These are phyloP conservation scores for Rhizoclosmatium sp. DNA, from an alignment of 192 early-diverging fungal genomes.

Conservation along the genomic window DNA sequence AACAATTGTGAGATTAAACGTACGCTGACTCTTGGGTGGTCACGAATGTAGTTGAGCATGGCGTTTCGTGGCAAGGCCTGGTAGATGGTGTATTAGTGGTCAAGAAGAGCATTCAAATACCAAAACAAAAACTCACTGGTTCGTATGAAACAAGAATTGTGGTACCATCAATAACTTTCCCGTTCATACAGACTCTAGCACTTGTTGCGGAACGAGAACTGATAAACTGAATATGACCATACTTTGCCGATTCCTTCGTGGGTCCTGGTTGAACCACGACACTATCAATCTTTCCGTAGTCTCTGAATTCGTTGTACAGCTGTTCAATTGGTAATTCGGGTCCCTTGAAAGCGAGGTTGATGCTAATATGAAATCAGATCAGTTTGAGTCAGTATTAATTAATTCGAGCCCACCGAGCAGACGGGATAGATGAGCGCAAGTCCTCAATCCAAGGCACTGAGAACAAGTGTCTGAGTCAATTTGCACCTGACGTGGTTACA, in stretches of 20 bases:
- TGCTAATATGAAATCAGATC: constrained; percentile 12
- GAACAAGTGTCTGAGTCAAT: constrained; percentile 12
- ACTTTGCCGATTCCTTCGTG: constrained; percentile 79
- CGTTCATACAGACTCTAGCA: constrained; percentile 92
- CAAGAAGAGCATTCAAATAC: background rate
- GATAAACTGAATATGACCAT: constrained; percentile 82
- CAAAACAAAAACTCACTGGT: constrained; percentile 25
- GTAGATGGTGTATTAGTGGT: constrained; percentile 28
- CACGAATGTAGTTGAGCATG: constrained; percentile 32
- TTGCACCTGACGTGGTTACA: background rate
- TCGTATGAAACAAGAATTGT: constrained; percentile 57
- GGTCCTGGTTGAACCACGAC: constrained; percentile 70
- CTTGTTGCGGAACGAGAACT: constrained; percentile 84
- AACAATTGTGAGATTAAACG: background rate
- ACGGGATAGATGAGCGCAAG: constrained; percentile 53
- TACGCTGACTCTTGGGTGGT: constrained; percentile 72
- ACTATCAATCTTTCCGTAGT: constrained; percentile 83
- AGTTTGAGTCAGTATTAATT: constrained; percentile 53
- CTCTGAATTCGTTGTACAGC: constrained; percentile 76
- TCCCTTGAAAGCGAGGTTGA: constrained; percentile 79
- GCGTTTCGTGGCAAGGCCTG: constrained; percentile 30
- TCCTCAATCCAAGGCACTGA: constrained; percentile 59
- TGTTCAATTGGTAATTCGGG: constrained; percentile 72
- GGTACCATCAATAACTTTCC: constrained; percentile 74
- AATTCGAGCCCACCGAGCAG: constrained; percentile 54